A percentile compares a stretch with the other conserved stretches of the same genome.
Evolutionary conservation across 2,329 filamentous ascomycete genomes (phyloP).

Genomic region (Alternaria ethzedia): DNA sequence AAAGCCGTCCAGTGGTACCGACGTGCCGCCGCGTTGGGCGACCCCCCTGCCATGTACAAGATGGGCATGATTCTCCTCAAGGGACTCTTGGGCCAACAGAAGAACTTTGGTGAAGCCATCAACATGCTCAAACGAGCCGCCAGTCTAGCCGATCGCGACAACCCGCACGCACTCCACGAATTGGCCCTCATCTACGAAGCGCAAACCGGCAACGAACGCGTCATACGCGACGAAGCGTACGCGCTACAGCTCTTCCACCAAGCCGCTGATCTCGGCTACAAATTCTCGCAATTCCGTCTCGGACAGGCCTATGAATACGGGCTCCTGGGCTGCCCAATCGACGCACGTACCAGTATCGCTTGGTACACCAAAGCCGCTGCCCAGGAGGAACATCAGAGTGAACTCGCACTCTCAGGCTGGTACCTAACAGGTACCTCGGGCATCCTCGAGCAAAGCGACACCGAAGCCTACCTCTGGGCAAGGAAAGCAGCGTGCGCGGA

Average conservation of each 20-base stretch:
- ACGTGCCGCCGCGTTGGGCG: constrained; percentile 85
- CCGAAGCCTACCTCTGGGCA: constrained; percentile 96
- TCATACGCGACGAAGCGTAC: constrained; percentile 82
- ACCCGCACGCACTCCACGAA: constrained; percentile 94
- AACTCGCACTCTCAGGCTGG: constrained; percentile 68
- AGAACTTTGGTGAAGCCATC: constrained; percentile 83
- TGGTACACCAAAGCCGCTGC: constrained; percentile 93
- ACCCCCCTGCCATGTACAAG: constrained; percentile 97
- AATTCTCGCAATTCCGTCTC: constrained; percentile 90
- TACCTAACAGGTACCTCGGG: constrained; percentile 91
- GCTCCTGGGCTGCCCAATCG: constrained; percentile 78
- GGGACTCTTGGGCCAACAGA: constrained; percentile 85
- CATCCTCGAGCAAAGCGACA: constrained; percentile 89
- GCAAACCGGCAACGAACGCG: constrained; percentile 65
- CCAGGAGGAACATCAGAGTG: constrained; percentile 92
- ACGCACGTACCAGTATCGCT: constrained; percentile 82
- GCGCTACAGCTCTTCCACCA: constrained; percentile 82
- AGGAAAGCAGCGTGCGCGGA: constrained; percentile 89
- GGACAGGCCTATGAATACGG: constrained; percentile 92
- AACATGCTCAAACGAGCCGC: constrained; percentile 93
- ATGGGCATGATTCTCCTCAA: constrained; percentile 96
- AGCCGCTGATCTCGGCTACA: constrained; percentile 89
- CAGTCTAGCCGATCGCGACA: constrained; percentile 84
- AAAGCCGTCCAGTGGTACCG: constrained; percentile 99
- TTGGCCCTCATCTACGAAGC: constrained; percentile 71